Evolutionary conservation across 2,329 filamentous ascomycete species (phyloP).

Genomic region (Aspergillus amoenus): DNA sequence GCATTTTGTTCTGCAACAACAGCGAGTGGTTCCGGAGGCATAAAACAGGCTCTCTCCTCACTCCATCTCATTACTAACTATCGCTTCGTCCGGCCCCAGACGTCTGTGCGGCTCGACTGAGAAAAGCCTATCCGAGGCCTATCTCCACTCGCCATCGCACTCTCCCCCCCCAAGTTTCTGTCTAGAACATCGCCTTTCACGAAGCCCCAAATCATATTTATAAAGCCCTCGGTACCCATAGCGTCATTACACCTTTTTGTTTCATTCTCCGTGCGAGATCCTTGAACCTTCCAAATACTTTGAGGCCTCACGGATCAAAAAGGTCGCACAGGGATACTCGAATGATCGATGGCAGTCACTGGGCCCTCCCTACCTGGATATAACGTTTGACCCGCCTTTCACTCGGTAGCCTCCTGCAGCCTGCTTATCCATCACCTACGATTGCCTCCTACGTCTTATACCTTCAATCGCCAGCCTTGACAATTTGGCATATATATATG

Average conservation of each 20-base stretch:
- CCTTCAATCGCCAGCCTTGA: not conserved
- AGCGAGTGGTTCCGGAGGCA: too few species aligned
- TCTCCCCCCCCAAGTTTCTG: not conserved
- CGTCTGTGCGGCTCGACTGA: not conserved
- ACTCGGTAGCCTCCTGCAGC: not conserved
- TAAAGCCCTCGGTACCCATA: not conserved
- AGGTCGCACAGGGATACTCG: not conserved
- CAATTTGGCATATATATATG: slow-evolving; percentile 9
- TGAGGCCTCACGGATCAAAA: not conserved
- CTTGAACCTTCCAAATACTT: not conserved
- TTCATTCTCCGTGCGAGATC: not conserved
- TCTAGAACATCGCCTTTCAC: slow-evolving; percentile 3
- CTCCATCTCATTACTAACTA: not conserved
- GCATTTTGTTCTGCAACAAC: not conserved
- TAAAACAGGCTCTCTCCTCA: too few species aligned
- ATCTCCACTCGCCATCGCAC: slow-evolving; percentile 7
- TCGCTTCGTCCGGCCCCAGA: not conserved
- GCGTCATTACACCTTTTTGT: not conserved
- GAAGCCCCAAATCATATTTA: not conserved
- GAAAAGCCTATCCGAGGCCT: not conserved
- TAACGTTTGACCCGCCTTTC: not conserved
- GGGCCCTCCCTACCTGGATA: not conserved
- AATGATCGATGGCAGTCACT: not conserved
- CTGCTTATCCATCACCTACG: not conserved
- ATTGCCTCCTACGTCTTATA: not conserved